Evolutionary conservation across 495 filamentous ascomycete species (phyloP).

Genomic region (Aspergillus haitiensis): DNA sequence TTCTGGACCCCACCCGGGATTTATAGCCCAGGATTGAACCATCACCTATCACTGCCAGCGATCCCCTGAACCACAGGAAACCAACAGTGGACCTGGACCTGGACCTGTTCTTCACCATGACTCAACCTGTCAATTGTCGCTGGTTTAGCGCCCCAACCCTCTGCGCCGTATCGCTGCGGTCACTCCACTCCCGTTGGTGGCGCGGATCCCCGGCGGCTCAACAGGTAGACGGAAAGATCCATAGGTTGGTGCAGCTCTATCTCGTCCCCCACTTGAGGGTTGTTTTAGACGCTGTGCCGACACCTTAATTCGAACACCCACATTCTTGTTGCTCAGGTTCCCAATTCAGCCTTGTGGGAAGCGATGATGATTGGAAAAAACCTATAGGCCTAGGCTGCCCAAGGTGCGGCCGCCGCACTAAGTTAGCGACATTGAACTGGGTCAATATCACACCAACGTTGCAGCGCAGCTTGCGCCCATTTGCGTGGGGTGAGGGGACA

Average conservation of each 20-base stretch:
- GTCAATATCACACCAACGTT: constrained; percentile 27
- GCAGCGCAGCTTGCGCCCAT: constrained; percentile 1
- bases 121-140: constrained; percentile 30
- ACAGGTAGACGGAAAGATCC: constrained; percentile 7
- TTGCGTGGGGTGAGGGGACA: neutral
- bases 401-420: constrained; percentile 20
- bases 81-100: constrained; percentile 45
- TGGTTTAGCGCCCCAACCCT: constrained; percentile 37
- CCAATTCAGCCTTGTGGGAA: constrained; percentile 14
- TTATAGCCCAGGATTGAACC: constrained; percentile 12
- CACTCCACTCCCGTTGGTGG: constrained; percentile 15
- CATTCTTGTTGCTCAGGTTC: constrained; percentile 7
- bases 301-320: constrained; percentile 13
- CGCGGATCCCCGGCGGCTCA: constrained; percentile 28
- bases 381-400: constrained; percentile 27
- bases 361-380: constrained; percentile 18
- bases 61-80: constrained; percentile 9
- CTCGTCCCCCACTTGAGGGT: constrained; percentile 4
- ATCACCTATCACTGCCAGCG: constrained; percentile 11
- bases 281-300: constrained; percentile 19
- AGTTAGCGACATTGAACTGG: constrained; percentile 24
- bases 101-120: constrained; percentile 17
- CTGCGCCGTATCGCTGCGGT: constrained; percentile 31
- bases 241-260: constrained; percentile 16
- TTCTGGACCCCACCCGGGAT: constrained; percentile 12